Evolutionary conservation across 768 basidiomycete species (phyloP), one percentile per base, ranked within the genome.

Genomic region (Tylopilus subfusipes): DNA sequence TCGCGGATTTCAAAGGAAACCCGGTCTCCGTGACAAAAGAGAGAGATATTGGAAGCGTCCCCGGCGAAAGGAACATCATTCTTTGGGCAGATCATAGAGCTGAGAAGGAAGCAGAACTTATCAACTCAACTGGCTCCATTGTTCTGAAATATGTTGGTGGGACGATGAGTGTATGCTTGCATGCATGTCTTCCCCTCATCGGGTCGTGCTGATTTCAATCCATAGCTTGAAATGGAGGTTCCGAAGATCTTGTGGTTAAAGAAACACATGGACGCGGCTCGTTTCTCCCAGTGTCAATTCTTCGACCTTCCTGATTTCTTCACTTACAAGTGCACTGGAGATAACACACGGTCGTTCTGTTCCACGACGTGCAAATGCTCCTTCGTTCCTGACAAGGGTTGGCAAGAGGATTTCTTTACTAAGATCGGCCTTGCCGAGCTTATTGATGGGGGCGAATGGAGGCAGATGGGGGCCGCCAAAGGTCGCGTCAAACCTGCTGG

Each of bases 51-150:
- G 93, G 90, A 3, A 68, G 75, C 48, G 14, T 55, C 21, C 72
- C 66, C 19, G 90, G 88, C 18, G 87, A 90, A 60, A 81, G 90
- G 57, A 93, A 98, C 69, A 80, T 98, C 55, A 82, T 98, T 40
- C 78, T 99, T 1, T 99, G 96, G 97, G 96, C 95, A 3, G 95
- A 98, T 71, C 94, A 97, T 71, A 82, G 96, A 47, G 96, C 97
- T 0, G 88, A 92, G 73, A 78, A 86, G 65, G 94, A 99, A 68
- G 96, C 96, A 2, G 84, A 91, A 40, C 68, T 87, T 40, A 95
- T 98, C 77, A 98, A 98, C 68, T 74, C 75, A 25, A 90, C 88
- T 2, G 86, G 84, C 2, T 90, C 90, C 47, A 77, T 85, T 27
- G 93, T 97, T 34, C 76, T 98, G 61, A 86, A 95, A 53, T 98